Evolutionary conservation across 768 basidiomycete genomes (phyloP), one percentile per base, ranked within the genome.

Genomic region (Rhizopogon salebrosus): DNA sequence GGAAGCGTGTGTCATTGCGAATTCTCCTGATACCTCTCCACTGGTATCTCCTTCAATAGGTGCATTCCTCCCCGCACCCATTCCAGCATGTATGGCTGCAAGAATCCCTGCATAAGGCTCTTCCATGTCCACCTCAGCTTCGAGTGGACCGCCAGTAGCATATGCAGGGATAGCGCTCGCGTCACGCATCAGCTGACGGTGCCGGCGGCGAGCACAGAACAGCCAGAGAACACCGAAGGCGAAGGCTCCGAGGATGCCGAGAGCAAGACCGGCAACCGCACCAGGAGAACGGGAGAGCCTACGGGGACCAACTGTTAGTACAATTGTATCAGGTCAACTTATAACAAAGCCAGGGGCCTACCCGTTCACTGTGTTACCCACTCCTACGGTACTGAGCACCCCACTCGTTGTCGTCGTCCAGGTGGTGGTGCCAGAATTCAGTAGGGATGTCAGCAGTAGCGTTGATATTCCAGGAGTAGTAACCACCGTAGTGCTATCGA

Each of bases 161-260:
- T 49, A 54, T 6, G 57, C 52, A 2, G 29, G 39, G n/a, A 57
- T 20, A 22, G 56, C 27, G 5, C 53, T 53, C 38, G 62, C 52
- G 20, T 65, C 66, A 24, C 41, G 60, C 36, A 45, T 41, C 20
- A 67, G 53, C 26, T 52, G 46, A 26, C 61, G 68, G 53, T 61
- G 64, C 24, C 68, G 66, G 48, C 62, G 60, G 24, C 64, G 62
- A 38, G 68, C 66, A n/a, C 67, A 68, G 36, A 66, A 64, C 16
- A 70, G 58, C 68, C 66, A 70, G 3, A 68, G 56, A 35, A 39
- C 50, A 3, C 61, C 54, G 38, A 68, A 68, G 13, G 62, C 62
- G 45, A 66, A 16, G 3, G 61, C 55, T 24, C 66, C 67, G 4
- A 59, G 42, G 14, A 66, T 49, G 20, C 68, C 68, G 13, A 68